Evolutionary conservation across 257 asterid species (phyloP), one percentile per base, ranked within the genome.

Genomic region (Nicotiana knightiana): DNA sequence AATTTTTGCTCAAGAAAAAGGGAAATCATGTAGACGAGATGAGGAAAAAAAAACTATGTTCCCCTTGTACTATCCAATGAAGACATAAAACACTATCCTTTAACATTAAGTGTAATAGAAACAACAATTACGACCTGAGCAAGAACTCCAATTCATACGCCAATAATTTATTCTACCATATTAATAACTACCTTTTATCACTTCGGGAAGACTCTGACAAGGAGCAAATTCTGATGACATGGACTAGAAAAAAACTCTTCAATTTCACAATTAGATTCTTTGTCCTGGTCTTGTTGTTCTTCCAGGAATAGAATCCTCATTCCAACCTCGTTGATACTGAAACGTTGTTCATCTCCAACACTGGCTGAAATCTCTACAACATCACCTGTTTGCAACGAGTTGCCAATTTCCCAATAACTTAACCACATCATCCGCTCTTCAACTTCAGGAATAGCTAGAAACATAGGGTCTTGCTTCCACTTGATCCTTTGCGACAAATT

Each of bases 301-400:
- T 43, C 77, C 77, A 70, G 77, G n/a, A 0, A 0, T 21, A 70
- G 10, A n/a, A 43, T 70, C 21, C 77, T 70, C 77, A 70, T 70
- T 53, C 77, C 77, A 43, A 43, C 35, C 58, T 43, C 77, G 33
- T 70, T 39, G 58, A 39, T 70, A 43, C 21, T 39, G 58, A 70
- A 70, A 70, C 77, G 12, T 5, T 4, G 46, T 70, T 70, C 21
- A 70, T 4, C 35, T 43, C 35, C 77, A 18, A 21, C 77, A 21
- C 77, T 43, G 33, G 77, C 77, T 43, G 58, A 70, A 70, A 39
- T 53, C 58, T 70, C 77, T n/a, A 70, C 12, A 70, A 70, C 28
- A 70, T 70, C 77, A 43, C 77, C 21, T 0, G 77, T 30, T 70
- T 70, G 58, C 35, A 70, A 43, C 46, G 77, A 39, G 35, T 70